A percentile compares a stretch with the other conserved stretches of the same genome.
Evolutionary conservation across 2,329 filamentous ascomycete species (phyloP).

Genomic region (Graphiopsis chlorocephala): DNA sequence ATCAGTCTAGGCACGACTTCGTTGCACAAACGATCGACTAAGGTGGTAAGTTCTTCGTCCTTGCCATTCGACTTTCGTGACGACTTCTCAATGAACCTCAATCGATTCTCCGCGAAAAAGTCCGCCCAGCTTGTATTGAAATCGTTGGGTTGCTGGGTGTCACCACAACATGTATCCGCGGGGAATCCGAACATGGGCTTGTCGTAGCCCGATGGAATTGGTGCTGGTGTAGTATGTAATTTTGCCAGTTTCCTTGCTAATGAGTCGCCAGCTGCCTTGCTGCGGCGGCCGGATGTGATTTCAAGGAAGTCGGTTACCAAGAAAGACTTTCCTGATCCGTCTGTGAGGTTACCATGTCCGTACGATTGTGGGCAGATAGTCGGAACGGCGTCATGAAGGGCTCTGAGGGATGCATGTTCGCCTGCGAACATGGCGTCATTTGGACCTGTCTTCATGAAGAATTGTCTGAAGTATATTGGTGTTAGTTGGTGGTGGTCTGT

Average conservation of each 20-base stretch:
- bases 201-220: constrained; percentile 57
- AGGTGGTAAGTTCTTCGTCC: constrained; percentile 59
- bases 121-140: constrained; percentile 74
- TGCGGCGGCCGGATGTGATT: constrained; percentile 44
- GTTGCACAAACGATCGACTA: constrained; percentile 63
- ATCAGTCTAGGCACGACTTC: constrained; percentile 74
- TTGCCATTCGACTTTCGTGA: constrained; percentile 61
- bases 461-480: constrained; percentile 37
- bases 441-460: constrained; percentile 67
- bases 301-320: constrained; percentile 79
- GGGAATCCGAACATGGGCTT: constrained; percentile 77
- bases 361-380: constrained; percentile 72
- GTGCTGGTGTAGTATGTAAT: constrained; percentile 73
- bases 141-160: constrained; percentile 76
- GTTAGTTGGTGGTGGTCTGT: background rate
- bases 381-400: constrained; percentile 70
- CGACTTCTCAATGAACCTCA: constrained; percentile 62
- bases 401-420: constrained; percentile 80
- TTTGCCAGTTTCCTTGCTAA: constrained; percentile 75
- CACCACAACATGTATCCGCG: constrained; percentile 79
- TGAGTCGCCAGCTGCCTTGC: constrained; percentile 25
- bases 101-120: constrained; percentile 76
- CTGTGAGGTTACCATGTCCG: constrained; percentile 63
- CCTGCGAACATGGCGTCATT: constrained; percentile 67
- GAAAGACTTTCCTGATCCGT: constrained; percentile 49